These are phyloP conservation scores for Albatrellus ellisii DNA, from an alignment of 768 basidiomycete species.

Conservation along the genomic window DNA sequence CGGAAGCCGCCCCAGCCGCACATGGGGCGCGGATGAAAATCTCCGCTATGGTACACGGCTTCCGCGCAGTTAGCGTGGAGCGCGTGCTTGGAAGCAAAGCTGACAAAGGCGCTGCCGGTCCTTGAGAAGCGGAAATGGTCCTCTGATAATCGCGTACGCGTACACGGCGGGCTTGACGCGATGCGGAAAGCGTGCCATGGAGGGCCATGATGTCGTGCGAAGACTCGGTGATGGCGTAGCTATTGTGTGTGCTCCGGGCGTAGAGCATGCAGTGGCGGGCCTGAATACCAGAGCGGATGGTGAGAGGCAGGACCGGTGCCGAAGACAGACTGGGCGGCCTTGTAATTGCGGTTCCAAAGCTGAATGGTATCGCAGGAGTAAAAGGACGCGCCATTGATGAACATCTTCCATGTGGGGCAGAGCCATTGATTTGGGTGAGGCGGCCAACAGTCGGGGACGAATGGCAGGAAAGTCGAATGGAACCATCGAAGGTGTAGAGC, in stretches of 20 bases:
- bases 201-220: slow-evolving; percentile 41
- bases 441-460: slow-evolving; percentile 57
- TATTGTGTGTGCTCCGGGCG: slow-evolving; percentile 48
- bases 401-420: slow-evolving; percentile 73
- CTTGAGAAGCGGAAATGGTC: slow-evolving; percentile 78
- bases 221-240: slow-evolving; percentile 43
- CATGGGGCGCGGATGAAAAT: slow-evolving; percentile 63
- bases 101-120: slow-evolving; percentile 78
- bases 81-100: slow-evolving; percentile 80
- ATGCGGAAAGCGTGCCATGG: slow-evolving; percentile 23
- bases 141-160: slow-evolving; percentile 71
- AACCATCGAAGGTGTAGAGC: slow-evolving; percentile 62
- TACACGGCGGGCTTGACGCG: slow-evolving; percentile 75
- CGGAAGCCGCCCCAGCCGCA: slow-evolving; percentile 56
- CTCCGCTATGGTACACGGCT: slow-evolving; percentile 59
- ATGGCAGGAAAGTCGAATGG: slow-evolving; percentile 58
- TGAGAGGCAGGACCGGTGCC: slow-evolving; percentile 42
- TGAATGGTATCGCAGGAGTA: slow-evolving; percentile 51
- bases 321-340: slow-evolving; percentile 63
- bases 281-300: slow-evolving; percentile 56
- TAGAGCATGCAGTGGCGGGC: slow-evolving; percentile 66
- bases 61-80: slow-evolving; percentile 64
- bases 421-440: slow-evolving; percentile 48
- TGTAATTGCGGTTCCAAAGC: slow-evolving; percentile 54
- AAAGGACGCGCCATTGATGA: slow-evolving; percentile 41